A percentile compares a stretch with the other conserved stretches of the same genome.
Conservation (phyloP, 2,329 filamentous ascomycete genomes). For the Akanthomyces lecanii region DNA sequence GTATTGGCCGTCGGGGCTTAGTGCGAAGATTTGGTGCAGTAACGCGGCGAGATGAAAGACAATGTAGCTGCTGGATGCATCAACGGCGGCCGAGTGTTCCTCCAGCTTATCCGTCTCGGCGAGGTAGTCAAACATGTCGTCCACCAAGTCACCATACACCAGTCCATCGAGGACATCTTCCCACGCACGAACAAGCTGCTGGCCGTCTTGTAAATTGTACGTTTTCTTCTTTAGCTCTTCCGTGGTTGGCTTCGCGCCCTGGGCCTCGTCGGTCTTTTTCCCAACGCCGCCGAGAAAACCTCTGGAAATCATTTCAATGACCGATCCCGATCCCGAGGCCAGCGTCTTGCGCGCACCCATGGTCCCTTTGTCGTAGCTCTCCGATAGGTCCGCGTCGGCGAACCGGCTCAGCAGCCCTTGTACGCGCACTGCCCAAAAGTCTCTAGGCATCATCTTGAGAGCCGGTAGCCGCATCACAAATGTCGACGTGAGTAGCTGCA, state of each 20-base stretch:
- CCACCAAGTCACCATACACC: slow-evolving; percentile 64
- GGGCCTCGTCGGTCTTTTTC: slow-evolving; percentile 14
- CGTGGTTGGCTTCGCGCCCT: slow-evolving; percentile 15
- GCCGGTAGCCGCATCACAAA: slow-evolving; percentile 65
- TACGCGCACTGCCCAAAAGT: slow-evolving; percentile 63
- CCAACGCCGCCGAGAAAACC: slow-evolving; percentile 58
- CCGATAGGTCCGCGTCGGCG: slow-evolving; percentile 65
- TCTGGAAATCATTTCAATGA: slow-evolving; percentile 65
- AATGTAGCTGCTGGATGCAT: slow-evolving; percentile 61
- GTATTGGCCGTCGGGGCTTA: slow-evolving; percentile 72
- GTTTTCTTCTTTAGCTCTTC: slow-evolving; percentile 18
- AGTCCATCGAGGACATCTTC: slow-evolving; percentile 61
- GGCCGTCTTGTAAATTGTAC: slow-evolving; percentile 57
- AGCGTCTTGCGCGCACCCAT: slow-evolving; percentile 71
- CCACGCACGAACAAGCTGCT: slow-evolving; percentile 61
- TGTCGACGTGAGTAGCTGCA: slow-evolving; percentile 64
- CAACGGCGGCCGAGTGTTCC: slow-evolving; percentile 56
- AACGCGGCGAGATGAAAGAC: slow-evolving; percentile 71
- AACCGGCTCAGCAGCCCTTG: slow-evolving; percentile 58
- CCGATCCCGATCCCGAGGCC: slow-evolving; percentile 64
- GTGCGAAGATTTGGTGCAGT: slow-evolving; percentile 67
- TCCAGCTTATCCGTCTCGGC: slow-evolving; percentile 59
- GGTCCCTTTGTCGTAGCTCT: slow-evolving; percentile 76
- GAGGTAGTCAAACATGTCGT: slow-evolving; percentile 60
- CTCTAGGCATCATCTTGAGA: slow-evolving; percentile 55